Percentiles rank a stretch among this genome's conserved stretches.
Evolutionary conservation across 1,284 basidiomycete genomes (phyloP).

Genomic region (Microbotryum scabiosae): DNA sequence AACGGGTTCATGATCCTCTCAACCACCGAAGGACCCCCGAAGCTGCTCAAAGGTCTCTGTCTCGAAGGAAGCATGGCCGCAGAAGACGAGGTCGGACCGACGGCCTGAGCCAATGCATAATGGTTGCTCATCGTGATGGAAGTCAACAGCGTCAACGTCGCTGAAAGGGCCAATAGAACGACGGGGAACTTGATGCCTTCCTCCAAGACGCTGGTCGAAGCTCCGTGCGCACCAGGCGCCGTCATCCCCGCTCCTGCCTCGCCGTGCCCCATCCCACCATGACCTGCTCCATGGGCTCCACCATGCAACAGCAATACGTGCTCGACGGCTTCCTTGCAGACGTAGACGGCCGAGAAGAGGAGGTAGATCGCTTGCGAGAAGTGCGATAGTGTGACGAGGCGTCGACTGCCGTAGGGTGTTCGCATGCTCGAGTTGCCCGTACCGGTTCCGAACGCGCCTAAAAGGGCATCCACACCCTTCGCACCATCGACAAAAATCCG

Average conservation of each 20-base stretch:
- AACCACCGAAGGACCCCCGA: constrained; percentile 26
- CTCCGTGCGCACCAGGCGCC: background rate
- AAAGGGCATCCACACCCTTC: constrained; percentile 33
- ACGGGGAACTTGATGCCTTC: constrained; percentile 58
- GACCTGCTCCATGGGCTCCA: constrained; percentile 30
- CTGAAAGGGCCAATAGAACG: constrained; percentile 52
- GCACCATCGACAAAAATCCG: constrained; percentile 48
- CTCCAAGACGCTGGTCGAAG: background rate
- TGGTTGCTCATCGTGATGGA: constrained; percentile 59
- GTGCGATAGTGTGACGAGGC: constrained; percentile 66
- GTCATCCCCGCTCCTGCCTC: constrained; percentile 8
- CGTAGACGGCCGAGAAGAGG: constrained; percentile 81
- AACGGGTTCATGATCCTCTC: constrained; percentile 44
- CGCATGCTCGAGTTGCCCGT: constrained; percentile 37
- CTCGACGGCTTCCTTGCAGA: constrained; percentile 86
- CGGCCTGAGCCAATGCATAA: constrained; percentile 51
- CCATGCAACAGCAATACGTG: constrained; percentile 53
- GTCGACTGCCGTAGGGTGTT: constrained; percentile 60
- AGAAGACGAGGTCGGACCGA: constrained; percentile 14
- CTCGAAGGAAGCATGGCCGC: constrained; percentile 3
- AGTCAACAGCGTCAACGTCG: constrained; percentile 40
- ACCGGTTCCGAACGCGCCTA: constrained; percentile 9
- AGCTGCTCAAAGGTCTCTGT: constrained; percentile 2
- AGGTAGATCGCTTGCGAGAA: constrained; percentile 85
- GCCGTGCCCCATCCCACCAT: constrained; percentile 33